Percentiles rank a stretch among this genome's conserved stretches.
Evolutionary conservation across 257 asterid genomes (phyloP).

Genomic region (Solanum phureja): DNA sequence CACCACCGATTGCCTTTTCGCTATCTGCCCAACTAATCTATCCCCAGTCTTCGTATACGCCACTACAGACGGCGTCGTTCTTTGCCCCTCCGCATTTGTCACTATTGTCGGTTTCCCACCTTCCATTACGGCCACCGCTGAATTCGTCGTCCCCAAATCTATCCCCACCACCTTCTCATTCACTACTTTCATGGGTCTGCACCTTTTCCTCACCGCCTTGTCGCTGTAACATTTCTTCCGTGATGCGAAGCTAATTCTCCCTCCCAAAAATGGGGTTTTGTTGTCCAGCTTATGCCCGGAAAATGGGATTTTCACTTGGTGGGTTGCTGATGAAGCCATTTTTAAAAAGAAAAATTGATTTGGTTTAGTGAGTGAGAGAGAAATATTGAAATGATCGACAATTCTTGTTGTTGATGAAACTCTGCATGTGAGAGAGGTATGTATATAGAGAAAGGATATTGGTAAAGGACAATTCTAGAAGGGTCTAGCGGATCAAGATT

Average conservation of each 20-base stretch:
- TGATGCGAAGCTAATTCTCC: background rate
- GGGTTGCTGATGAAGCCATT: conserved; percentile 42
- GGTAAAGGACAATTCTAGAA: conserved; percentile 26
- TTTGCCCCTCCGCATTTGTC: conserved; percentile 64
- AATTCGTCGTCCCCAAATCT: conserved; percentile 69
- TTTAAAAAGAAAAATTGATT: background rate
- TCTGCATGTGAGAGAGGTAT: background rate
- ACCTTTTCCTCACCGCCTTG: background rate
- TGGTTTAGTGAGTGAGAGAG: background rate
- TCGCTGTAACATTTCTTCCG: background rate
- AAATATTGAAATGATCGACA: background rate
- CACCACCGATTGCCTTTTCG: conserved; percentile 78
- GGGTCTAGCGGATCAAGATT: conserved; percentile 11
- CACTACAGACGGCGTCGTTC: conserved; percentile 79
- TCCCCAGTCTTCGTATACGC: conserved; percentile 64
- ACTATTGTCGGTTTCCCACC: conserved; percentile 72
- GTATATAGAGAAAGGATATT: background rate
- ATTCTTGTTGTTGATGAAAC: background rate
- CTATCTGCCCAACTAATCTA: conserved; percentile 69
- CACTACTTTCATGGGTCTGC: conserved; percentile 38
- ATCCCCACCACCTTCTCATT: conserved; percentile 64
- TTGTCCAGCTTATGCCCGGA: conserved; percentile 12
- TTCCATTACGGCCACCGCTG: conserved; percentile 85
- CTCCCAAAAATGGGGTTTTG: conserved; percentile 21
- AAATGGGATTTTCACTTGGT: conserved; percentile 41